Evolutionary conservation across 768 basidiomycete species (phyloP), one percentile per base, ranked within the genome.

Genomic region (Suillus bovinus): DNA sequence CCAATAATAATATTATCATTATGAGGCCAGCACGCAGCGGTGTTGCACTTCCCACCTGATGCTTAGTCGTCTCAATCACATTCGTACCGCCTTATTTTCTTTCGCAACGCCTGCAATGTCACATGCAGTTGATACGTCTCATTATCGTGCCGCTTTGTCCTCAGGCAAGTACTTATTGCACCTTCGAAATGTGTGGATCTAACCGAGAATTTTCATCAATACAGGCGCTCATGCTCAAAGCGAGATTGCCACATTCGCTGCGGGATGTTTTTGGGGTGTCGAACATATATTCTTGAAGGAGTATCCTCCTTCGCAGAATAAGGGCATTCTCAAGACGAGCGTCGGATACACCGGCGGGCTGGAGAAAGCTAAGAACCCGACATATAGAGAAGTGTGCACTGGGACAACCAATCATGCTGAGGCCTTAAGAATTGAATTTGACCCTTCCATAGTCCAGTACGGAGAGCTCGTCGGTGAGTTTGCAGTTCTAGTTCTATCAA

Each of bases 331-430:
- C 50, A 85, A 84, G 69, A 90, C 89, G 1, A 71, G 82, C 17
- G 93, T 94, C 5, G 93, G 93, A 33, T 94, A 90, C 74, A 93
- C 88, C 0, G 92, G 91, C 4, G 91, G 91, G 20, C 82, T 84
- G 63, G 74, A 78, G 0, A 76, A 80, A 14, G 79, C 79, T 22
- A 74, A 69, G 57, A 81, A 84, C 59, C 93, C 93, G 0, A 79
- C 76, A 58, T 98, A 98, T 72, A 74, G 77, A 38, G 77, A 84
- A 34, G 95, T 99, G 29, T 96, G 96, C 73, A 72, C 80, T 3
- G 96, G 95, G 1, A 69, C 77, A 27, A 98, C 96, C 4, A 84
- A 87, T 53, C 94, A 97, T 73, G 96, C 96, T 1, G 96, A 98
- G 74, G 88, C 94, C 7, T 74, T 94, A 64, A 85, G 82, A 72